Conservation (phyloP, 164 flowering plant genomes). For the Annona cherimola region DNA sequence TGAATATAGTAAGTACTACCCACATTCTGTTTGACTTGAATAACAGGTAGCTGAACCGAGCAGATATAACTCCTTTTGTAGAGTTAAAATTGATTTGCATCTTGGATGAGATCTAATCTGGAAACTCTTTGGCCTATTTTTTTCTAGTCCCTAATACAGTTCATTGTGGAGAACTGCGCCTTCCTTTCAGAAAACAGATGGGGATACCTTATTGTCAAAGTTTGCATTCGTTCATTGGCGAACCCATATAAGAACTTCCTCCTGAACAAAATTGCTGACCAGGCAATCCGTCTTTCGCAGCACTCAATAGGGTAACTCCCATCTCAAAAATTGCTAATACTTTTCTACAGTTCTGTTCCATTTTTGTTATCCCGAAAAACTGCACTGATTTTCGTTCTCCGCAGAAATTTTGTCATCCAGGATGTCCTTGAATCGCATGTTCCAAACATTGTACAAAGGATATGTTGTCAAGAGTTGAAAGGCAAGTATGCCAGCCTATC, state of each 20-base stretch:
- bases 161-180: background rate
- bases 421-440: background rate
- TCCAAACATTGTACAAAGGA: background rate
- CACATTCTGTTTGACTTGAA: no score
- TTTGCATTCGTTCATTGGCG: background rate
- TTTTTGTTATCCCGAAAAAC: background rate
- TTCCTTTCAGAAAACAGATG: background rate
- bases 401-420: slow-evolving; percentile 2
- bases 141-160: background rate
- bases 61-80: no score
- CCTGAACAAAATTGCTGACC: background rate
- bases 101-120: no score
- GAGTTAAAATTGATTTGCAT: no score
- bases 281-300: background rate
- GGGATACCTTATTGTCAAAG: background rate
- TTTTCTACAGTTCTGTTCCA: background rate
- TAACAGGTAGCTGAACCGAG: no score
- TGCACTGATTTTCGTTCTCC: background rate
- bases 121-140: background rate
- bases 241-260: background rate
- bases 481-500: background rate
- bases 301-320: background rate
- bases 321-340: no score
- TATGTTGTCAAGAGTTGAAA: background rate
- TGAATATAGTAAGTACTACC: no score